These are phyloP conservation scores for Penicillium sp. DNA, from an alignment of 2,329 filamentous ascomycete genomes.

Conservation along the genomic window DNA sequence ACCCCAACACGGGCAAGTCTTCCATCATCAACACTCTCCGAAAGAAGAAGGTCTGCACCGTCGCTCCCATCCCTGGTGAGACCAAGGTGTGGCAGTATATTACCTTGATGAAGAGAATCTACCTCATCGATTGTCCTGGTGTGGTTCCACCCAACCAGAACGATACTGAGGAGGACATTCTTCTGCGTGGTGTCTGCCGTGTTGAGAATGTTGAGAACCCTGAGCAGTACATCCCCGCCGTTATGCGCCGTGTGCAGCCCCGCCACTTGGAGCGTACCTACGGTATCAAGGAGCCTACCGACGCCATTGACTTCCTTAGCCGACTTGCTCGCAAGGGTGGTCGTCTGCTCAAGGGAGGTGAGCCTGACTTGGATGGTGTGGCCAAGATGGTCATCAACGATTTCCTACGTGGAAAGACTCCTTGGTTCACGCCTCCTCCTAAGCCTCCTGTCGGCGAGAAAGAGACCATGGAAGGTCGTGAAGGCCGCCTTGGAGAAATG, in stretches of 20 bases:
- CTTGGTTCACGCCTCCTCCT: slow-evolving; percentile 90
- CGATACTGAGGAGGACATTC: slow-evolving; percentile 82
- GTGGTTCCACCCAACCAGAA: slow-evolving; percentile 86
- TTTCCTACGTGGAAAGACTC: slow-evolving; percentile 91
- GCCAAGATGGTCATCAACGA: slow-evolving; percentile 97
- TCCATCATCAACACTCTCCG: slow-evolving; percentile 95
- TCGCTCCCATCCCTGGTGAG: slow-evolving; percentile 92
- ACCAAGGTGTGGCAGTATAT: slow-evolving; percentile 99
- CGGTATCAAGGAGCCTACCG: slow-evolving; percentile 75
- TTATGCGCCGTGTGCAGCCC: slow-evolving; percentile 76
- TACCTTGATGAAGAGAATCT: slow-evolving; percentile 90
- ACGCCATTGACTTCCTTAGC: slow-evolving; percentile 81
- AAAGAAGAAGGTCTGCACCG: slow-evolving; percentile 90
- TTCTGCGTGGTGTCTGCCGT: slow-evolving; percentile 86
- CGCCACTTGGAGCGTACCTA: slow-evolving; percentile 93
- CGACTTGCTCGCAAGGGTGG: slow-evolving; percentile 84
- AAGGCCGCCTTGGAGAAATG: slow-evolving; percentile 84
- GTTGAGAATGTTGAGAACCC: slow-evolving; percentile 97
- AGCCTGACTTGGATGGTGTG: slow-evolving; percentile 90
- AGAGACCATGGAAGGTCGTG: slow-evolving; percentile 65
- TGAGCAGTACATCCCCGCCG: slow-evolving; percentile 88
- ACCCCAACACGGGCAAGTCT: slow-evolving; percentile 94
- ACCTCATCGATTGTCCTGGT: slow-evolving; percentile 94
- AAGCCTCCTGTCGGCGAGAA: slow-evolving; percentile 51
- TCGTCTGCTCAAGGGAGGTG: slow-evolving; percentile 84